A percentile compares a stretch with the other conserved stretches of the same genome.
phyloP scores from a whole-genome alignment of 768 basidiomycete genomes.

The Tylopilus intermedius region DNA sequence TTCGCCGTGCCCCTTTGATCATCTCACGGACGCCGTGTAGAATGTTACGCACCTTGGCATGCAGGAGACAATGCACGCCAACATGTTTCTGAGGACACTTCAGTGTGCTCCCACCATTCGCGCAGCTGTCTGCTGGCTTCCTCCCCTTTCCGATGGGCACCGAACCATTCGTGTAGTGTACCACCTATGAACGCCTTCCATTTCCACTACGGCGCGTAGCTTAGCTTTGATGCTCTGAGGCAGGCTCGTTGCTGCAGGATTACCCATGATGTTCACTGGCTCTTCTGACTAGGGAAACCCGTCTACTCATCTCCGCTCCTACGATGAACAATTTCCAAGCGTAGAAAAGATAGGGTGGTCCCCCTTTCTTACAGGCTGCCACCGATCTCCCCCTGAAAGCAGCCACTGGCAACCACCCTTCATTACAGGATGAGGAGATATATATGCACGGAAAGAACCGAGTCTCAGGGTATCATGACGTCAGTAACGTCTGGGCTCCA shows the following conservation, averaged over 20 bases:
- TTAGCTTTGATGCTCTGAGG: slow-evolving; percentile 19
- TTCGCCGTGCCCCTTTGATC: slow-evolving; percentile 3
- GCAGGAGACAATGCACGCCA: slow-evolving; percentile 1
- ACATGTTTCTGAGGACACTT: slow-evolving; percentile 2
- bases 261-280: slow-evolving; percentile 6
- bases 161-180: slow-evolving; percentile 4
- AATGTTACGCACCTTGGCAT: slow-evolving; percentile 5
- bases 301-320: slow-evolving; percentile 20
- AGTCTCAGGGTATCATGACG: slow-evolving; percentile 8
- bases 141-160: slow-evolving; percentile 13
- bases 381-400: slow-evolving; percentile 14
- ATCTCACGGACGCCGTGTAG: slow-evolving; percentile 8
- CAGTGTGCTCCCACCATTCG: slow-evolving; percentile 5
- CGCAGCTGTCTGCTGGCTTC: slow-evolving; percentile 9
- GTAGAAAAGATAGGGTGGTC: slow-evolving; percentile 11
- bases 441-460: slow-evolving; percentile 8
- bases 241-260: slow-evolving; percentile 5
- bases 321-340: slow-evolving; percentile 15
- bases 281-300: slow-evolving; percentile 3
- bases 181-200: slow-evolving; percentile 18
- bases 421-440: slow-evolving; percentile 14
- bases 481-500: slow-evolving; percentile 1
- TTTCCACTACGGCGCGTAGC: slow-evolving; percentile 20
- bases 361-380: slow-evolving; percentile 14
- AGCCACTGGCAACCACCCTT: not conserved